Evolutionary conservation across 495 filamentous ascomycete genomes (phyloP).

Genomic region (Talaromyces wortmannii): DNA sequence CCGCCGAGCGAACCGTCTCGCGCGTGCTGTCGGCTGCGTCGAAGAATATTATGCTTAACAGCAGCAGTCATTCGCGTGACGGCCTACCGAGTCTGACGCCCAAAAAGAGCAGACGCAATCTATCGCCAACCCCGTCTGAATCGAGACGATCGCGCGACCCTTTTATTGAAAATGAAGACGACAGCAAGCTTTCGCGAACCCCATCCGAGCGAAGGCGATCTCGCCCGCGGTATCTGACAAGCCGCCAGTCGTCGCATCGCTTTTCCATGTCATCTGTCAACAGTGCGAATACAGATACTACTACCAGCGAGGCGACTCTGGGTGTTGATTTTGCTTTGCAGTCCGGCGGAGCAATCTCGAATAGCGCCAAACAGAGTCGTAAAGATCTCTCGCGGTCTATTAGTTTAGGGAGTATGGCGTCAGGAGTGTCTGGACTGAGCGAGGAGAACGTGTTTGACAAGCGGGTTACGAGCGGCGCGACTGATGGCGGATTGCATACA

Average conservation of each 20-base stretch:
- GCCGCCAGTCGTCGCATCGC: slow-evolving; percentile 67
- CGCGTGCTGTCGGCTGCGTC: slow-evolving; percentile 42
- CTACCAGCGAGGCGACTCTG: slow-evolving; percentile 61
- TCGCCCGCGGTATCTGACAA: slow-evolving; percentile 66
- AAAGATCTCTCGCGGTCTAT: slow-evolving; percentile 66
- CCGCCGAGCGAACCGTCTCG: slow-evolving; percentile 49
- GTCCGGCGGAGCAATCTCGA: slow-evolving; percentile 69
- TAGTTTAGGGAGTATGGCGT: slow-evolving; percentile 93
- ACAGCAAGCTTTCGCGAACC: slow-evolving; percentile 13
- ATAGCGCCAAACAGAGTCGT: slow-evolving; percentile 30
- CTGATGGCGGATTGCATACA: slow-evolving; percentile 50
- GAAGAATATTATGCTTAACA: slow-evolving; percentile 15
- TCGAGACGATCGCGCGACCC: slow-evolving; percentile 26
- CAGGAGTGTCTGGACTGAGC: slow-evolving; percentile 71
- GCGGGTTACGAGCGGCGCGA: slow-evolving; percentile 24
- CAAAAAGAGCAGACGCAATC: slow-evolving; percentile 2
- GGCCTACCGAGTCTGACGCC: neutral
- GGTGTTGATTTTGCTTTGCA: slow-evolving; percentile 85
- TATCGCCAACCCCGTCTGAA: slow-evolving; percentile 4
- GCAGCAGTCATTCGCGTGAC: neutral
- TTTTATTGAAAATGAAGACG: slow-evolving; percentile 16
- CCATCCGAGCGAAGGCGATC: slow-evolving; percentile 32
- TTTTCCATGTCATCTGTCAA: slow-evolving; percentile 70
- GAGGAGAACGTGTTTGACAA: slow-evolving; percentile 47
- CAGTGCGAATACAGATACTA: slow-evolving; percentile 52